These are phyloP conservation scores for Euphorbia peplus DNA, from an alignment of 345 rosid species.

Conservation along the genomic window DNA sequence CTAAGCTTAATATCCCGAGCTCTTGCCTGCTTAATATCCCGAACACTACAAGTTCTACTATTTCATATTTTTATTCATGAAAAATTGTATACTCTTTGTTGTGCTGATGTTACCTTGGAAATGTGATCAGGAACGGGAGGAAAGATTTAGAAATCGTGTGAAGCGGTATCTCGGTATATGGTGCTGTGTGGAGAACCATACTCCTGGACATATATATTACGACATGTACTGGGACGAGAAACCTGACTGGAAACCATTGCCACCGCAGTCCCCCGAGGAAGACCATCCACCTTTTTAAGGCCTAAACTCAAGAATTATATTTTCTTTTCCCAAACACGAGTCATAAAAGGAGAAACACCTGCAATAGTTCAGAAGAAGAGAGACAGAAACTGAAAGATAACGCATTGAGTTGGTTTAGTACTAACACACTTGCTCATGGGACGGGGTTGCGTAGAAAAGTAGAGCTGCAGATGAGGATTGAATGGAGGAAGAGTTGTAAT, in stretches of 20 bases:
- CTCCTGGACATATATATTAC: slow-evolving; percentile 87
- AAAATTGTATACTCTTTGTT: not conserved
- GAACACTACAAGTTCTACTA: no score
- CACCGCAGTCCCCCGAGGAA: slow-evolving; percentile 64
- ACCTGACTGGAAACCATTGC: slow-evolving; percentile 84
- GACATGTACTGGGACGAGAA: slow-evolving; percentile 98
- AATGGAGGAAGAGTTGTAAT: not conserved
- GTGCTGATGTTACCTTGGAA: slow-evolving; percentile 17
- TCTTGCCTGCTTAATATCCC: no score
- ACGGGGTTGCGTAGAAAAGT: not conserved
- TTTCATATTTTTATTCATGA: not conserved
- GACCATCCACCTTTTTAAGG: slow-evolving; percentile 64
- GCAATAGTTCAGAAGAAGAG: not conserved
- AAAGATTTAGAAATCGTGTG: slow-evolving; percentile 67
- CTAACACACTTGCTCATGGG: slow-evolving; percentile 2
- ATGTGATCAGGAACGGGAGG: slow-evolving; percentile 51
- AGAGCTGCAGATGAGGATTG: not conserved
- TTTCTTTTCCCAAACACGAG: not conserved
- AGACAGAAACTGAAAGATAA: not conserved
- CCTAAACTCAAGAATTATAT: not conserved
- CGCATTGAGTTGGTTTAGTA: not conserved
- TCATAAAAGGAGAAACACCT: not conserved
- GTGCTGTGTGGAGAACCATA: slow-evolving; percentile 80
- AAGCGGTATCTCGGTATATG: slow-evolving; percentile 87
- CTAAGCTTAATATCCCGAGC: no score